phyloP scores from a whole-genome alignment of 805 yeast species.

The Metschnikowia similis region DNA sequence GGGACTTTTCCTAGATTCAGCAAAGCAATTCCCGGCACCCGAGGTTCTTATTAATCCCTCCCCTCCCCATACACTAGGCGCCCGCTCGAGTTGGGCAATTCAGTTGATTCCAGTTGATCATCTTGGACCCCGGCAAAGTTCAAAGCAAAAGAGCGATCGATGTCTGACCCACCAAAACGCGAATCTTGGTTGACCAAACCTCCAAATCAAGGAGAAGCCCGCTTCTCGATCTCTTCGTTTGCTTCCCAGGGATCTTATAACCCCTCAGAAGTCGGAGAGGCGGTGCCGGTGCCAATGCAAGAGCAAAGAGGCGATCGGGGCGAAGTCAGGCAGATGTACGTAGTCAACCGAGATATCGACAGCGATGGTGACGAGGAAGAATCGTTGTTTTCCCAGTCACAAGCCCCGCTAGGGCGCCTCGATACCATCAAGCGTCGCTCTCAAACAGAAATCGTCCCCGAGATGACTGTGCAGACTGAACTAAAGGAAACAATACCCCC shows the following conservation, averaged over 20 bases:
- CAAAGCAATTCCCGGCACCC: neutral
- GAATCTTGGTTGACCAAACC: slow-evolving; percentile 3
- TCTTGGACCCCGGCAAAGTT: neutral
- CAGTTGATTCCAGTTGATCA: neutral
- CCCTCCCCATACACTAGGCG: neutral
- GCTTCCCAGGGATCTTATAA: slow-evolving; percentile 13
- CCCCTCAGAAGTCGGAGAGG: slow-evolving; percentile 21
- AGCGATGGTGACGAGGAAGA: slow-evolving; percentile 8
- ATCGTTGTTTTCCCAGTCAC: slow-evolving; percentile 14
- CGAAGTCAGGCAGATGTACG: slow-evolving; percentile 12
- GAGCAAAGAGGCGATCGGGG: slow-evolving; percentile 6
- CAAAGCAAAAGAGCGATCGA: neutral
- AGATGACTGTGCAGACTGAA: slow-evolving; percentile 28
- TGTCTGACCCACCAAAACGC: neutral
- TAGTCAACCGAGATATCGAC: neutral
- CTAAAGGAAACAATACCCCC: slow-evolving; percentile 37
- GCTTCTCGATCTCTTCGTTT: slow-evolving; percentile 10
- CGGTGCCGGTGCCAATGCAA: slow-evolving; percentile 14
- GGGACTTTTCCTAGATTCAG: neutral
- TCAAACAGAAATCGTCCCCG: slow-evolving; percentile 21
- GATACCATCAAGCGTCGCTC: slow-evolving; percentile 17
- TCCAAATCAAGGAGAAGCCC: neutral
- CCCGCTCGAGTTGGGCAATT: neutral
- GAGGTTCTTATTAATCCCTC: too few species aligned
- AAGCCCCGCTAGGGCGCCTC: slow-evolving; percentile 19